Percentiles rank a stretch among this genome's conserved stretches.
phyloP scores from a whole-genome alignment of 78 protist species.

The Cavenderia fasciculata region DNA sequence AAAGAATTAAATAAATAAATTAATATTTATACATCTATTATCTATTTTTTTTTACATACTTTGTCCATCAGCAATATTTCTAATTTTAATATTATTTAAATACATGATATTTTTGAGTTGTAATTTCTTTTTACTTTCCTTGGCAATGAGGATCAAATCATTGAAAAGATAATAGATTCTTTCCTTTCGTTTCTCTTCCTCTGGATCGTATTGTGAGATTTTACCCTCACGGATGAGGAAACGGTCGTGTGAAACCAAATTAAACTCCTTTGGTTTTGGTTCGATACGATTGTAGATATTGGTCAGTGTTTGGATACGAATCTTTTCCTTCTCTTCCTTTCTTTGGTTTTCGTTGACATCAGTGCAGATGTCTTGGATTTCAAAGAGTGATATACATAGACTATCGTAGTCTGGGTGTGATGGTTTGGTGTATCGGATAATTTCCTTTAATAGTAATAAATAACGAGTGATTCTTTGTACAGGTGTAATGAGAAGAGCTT shows the following conservation, averaged over 20 bases:
- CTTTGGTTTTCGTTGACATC: slow-evolving; percentile 80
- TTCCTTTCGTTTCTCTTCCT: slow-evolving; percentile 47
- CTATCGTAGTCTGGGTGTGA: slow-evolving; percentile 75
- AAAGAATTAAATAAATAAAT: not conserved
- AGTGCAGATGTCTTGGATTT: slow-evolving; percentile 76
- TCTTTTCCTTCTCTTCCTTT: slow-evolving; percentile 77
- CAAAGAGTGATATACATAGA: slow-evolving; percentile 64
- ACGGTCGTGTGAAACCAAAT: slow-evolving; percentile 15
- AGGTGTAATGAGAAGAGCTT: slow-evolving; percentile 70
- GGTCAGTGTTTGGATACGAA: slow-evolving; percentile 42
- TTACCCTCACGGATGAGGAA: slow-evolving; percentile 28
- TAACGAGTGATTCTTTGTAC: slow-evolving; percentile 78
- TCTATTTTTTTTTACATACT: slow-evolving; percentile 16
- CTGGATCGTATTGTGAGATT: slow-evolving; percentile 28
- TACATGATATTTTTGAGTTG: slow-evolving; percentile 9
- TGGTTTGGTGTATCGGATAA: slow-evolving; percentile 60
- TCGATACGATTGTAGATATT: slow-evolving; percentile 53
- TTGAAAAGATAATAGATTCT: slow-evolving; percentile 35
- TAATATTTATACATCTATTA: not conserved
- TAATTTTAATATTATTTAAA: slow-evolving; percentile 1
- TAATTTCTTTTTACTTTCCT: slow-evolving; percentile 48
- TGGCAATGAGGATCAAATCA: slow-evolving; percentile 25
- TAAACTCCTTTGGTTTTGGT: slow-evolving; percentile 32
- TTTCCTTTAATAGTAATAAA: slow-evolving; percentile 45
- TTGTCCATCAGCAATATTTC: slow-evolving; percentile 34